Conservation (phyloP, 495 filamentous ascomycete species). For the Saxophila tyrrhenica region DNA sequence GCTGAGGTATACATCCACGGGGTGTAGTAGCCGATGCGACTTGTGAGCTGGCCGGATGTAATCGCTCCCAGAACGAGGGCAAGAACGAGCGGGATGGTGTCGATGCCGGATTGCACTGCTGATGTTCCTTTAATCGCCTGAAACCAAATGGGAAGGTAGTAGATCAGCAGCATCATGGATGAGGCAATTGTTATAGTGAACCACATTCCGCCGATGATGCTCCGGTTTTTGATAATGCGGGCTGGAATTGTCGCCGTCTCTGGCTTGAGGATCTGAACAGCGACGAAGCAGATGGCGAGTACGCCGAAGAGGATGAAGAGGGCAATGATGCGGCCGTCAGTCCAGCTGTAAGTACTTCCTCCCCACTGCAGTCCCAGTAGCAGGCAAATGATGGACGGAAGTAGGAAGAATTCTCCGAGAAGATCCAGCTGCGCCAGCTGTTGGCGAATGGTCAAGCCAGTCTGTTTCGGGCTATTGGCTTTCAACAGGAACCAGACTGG, state of each 20-base stretch:
- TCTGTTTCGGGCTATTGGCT: slow-evolving; percentile 19
- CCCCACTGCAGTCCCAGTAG: slow-evolving; percentile 53
- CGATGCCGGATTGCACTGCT: slow-evolving; percentile 46
- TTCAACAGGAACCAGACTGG: slow-evolving; percentile 30
- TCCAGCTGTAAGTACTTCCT: slow-evolving; percentile 46
- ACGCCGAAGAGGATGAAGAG: slow-evolving; percentile 40
- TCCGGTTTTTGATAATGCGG: slow-evolving; percentile 29
- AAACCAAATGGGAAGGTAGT: slow-evolving; percentile 65
- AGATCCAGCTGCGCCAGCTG: slow-evolving; percentile 33
- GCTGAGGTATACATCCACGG: slow-evolving; percentile 46
- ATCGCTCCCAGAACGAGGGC: slow-evolving; percentile 35
- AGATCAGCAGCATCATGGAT: slow-evolving; percentile 6
- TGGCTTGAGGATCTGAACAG: slow-evolving; percentile 35
- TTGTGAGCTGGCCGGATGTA: slow-evolving; percentile 41
- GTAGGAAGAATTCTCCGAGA: slow-evolving; percentile 35
- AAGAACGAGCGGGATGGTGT: slow-evolving; percentile 47
- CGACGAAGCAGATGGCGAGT: slow-evolving; percentile 34
- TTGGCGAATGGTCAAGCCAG: slow-evolving; percentile 25
- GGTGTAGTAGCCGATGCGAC: slow-evolving; percentile 53
- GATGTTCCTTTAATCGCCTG: slow-evolving; percentile 54
- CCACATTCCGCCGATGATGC: slow-evolving; percentile 23
- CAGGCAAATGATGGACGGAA: slow-evolving; percentile 41
- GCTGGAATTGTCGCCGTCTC: slow-evolving; percentile 31
- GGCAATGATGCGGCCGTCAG: slow-evolving; percentile 39
- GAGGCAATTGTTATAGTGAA: slow-evolving; percentile 23